A percentile compares a stretch with the other conserved stretches of the same genome.
These are phyloP conservation scores for Eucalyptus virginea DNA, from an alignment of 345 rosid species.

Conservation along the genomic window DNA sequence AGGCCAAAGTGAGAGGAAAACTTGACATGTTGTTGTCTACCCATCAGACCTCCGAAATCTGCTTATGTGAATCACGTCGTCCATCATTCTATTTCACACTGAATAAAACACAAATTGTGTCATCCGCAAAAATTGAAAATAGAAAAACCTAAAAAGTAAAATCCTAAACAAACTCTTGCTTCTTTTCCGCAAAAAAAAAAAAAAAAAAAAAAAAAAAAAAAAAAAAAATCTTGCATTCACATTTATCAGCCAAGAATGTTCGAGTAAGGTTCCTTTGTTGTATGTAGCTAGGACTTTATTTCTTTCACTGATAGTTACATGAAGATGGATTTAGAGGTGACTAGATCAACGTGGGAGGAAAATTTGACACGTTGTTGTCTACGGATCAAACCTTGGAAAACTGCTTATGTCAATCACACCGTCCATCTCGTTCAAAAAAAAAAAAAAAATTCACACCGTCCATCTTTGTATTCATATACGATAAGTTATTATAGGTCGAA, in stretches of 20 bases:
- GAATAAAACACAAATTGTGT: not conserved
- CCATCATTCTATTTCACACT: not conserved
- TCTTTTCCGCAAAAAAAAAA: not conserved
- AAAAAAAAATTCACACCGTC: accelerated
- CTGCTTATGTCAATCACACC: not conserved
- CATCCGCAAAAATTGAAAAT: not conserved
- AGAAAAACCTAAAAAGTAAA: not conserved
- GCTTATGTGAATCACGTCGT: not conserved
- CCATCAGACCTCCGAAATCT: not conserved
- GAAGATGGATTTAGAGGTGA: not conserved
- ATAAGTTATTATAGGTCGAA: accelerated
- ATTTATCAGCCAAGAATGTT: not conserved
- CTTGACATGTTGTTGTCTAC: not conserved
- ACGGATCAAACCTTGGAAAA: not conserved
- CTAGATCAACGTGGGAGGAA: not conserved
- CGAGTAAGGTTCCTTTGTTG: not conserved
- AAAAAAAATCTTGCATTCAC: not conserved
- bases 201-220: not conserved
- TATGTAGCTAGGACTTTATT: not conserved
- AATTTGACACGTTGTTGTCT: not conserved
- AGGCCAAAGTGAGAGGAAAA: not conserved
- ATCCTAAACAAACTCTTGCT: not conserved
- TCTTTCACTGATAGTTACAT: not conserved
- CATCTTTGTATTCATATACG: not conserved
- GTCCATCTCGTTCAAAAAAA: too few relatives aligned